These are phyloP conservation scores for Lecanicillium sp. DNA, from an alignment of 2,329 filamentous ascomycete genomes.

Conservation along the genomic window DNA sequence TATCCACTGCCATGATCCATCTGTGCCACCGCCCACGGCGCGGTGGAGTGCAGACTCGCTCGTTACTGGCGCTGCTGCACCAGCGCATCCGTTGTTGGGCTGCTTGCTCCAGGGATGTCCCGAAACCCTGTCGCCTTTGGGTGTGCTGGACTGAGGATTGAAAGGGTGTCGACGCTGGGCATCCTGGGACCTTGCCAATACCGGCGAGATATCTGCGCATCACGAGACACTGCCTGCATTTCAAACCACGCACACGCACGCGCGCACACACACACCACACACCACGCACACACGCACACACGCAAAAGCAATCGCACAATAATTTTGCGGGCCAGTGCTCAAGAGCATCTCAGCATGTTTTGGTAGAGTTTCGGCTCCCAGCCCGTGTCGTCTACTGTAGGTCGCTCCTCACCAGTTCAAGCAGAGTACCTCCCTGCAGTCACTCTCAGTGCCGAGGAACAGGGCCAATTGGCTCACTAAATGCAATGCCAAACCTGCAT, in stretches of 20 bases:
- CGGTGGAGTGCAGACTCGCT: slow-evolving; percentile 1
- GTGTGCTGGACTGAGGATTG: background rate
- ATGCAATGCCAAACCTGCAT: background rate
- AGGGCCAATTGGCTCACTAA: slow-evolving; percentile 7
- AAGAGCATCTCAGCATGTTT: background rate
- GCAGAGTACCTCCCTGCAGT: background rate
- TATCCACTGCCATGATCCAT: slow-evolving; percentile 20
- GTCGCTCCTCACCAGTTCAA: background rate
- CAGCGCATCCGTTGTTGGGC: no score
- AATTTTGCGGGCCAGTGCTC: no score
- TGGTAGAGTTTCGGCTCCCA: background rate
- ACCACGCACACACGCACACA: no score
- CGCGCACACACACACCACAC: slow-evolving; percentile 1
- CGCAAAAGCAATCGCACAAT: no score
- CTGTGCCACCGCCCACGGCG: slow-evolving; percentile 9
- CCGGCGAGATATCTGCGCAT: slow-evolving; percentile 9
- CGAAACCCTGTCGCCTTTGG: slow-evolving; percentile 1
- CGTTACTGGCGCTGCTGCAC: no score
- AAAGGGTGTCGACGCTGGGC: background rate
- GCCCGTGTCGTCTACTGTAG: background rate
- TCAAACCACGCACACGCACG: slow-evolving; percentile 4
- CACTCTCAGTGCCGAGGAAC: background rate
- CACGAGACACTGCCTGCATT: slow-evolving; percentile 13
- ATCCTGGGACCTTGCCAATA: slow-evolving; percentile 1
- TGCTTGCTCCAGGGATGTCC: slow-evolving; percentile 1